Percentiles rank a stretch among this genome's conserved stretches.
Conservation (phyloP, 805 yeast genomes). For the Nakazawaea ishiwadae region DNA sequence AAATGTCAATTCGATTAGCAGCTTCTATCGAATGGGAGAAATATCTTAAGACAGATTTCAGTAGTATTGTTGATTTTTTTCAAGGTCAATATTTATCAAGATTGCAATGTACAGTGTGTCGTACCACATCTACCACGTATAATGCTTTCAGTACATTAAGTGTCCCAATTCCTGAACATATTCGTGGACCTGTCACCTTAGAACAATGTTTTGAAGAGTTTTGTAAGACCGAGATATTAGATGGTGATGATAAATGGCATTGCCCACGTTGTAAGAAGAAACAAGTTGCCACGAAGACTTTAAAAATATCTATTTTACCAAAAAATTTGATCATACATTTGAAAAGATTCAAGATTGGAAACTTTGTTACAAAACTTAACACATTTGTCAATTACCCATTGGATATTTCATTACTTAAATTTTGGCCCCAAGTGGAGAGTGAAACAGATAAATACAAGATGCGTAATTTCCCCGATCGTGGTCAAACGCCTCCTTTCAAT, state of each 20-base stretch:
- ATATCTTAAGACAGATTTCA: conserved; percentile 71
- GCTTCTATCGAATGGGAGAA: conserved; percentile 92
- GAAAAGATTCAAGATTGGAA: conserved; percentile 67
- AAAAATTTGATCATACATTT: conserved; percentile 75
- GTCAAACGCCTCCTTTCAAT: conserved; percentile 75
- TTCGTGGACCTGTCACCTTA: conserved; percentile 30
- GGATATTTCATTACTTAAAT: conserved; percentile 48
- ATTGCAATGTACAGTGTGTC: conserved; percentile 68
- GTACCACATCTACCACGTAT: conserved; percentile 76
- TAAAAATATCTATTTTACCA: conserved; percentile 76
- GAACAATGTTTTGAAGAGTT: conserved; percentile 74
- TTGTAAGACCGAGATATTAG: conserved; percentile 67
- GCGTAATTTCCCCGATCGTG: conserved; percentile 54
- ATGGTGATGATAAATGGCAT: conserved; percentile 77
- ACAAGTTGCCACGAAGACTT: conserved; percentile 60
- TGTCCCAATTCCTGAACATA: conserved; percentile 64
- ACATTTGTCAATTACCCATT: conserved; percentile 67
- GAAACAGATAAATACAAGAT: conserved; percentile 34
- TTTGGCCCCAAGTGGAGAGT: conserved; percentile 57
- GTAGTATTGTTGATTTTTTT: conserved; percentile 73
- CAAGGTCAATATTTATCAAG: conserved; percentile 89
- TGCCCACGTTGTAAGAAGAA: conserved; percentile 72
- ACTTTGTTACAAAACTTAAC: conserved; percentile 54
- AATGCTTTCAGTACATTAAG: conserved; percentile 77
- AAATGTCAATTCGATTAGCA: conserved; percentile 70